Percentiles rank a stretch among this genome's conserved stretches.
Conservation (phyloP, 2,329 filamentous ascomycete genomes). For the Fusarium pseudonygamai region DNA sequence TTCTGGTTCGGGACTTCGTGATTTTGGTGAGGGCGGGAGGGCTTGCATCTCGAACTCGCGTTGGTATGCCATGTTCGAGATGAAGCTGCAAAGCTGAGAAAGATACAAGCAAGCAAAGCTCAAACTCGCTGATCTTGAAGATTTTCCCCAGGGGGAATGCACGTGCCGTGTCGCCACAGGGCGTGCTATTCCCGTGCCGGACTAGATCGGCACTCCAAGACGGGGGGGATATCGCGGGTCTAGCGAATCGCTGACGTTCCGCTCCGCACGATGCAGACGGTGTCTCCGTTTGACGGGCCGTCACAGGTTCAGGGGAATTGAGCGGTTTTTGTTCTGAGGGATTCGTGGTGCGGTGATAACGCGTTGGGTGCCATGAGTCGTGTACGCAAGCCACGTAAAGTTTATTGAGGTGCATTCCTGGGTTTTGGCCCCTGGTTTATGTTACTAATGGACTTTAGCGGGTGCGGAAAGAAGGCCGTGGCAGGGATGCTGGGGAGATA, state of each 20-base stretch:
- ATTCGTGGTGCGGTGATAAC: not conserved
- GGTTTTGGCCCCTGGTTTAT: not conserved
- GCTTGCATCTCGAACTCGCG: constrained; percentile 34
- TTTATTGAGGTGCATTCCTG: not conserved
- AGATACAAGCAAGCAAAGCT: not conserved
- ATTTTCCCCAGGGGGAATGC: constrained; percentile 11
- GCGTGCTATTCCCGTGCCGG: not conserved
- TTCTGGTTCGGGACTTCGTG: not conserved
- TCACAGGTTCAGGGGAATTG: not conserved
- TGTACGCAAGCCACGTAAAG: not conserved
- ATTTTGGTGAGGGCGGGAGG: constrained; percentile 3
- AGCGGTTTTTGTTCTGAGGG: not conserved
- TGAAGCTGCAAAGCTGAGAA: not conserved
- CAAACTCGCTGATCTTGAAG: not conserved
- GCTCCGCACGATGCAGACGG: not conserved
- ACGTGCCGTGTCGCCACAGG: constrained; percentile 16
- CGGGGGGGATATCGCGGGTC: not conserved
- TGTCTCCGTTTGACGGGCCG: constrained; percentile 2
- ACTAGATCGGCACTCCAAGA: not conserved
- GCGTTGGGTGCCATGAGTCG: not conserved
- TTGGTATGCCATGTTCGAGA: constrained; percentile 36
- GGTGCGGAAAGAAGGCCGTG: not conserved
- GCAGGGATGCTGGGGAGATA: not conserved
- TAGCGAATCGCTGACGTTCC: constrained; percentile 8
- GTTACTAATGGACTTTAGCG: not conserved